Base-by-base conservation (phyloP, 2,329 filamentous ascomycete genomes). In the Tetracladium maxilliforme region DNA sequence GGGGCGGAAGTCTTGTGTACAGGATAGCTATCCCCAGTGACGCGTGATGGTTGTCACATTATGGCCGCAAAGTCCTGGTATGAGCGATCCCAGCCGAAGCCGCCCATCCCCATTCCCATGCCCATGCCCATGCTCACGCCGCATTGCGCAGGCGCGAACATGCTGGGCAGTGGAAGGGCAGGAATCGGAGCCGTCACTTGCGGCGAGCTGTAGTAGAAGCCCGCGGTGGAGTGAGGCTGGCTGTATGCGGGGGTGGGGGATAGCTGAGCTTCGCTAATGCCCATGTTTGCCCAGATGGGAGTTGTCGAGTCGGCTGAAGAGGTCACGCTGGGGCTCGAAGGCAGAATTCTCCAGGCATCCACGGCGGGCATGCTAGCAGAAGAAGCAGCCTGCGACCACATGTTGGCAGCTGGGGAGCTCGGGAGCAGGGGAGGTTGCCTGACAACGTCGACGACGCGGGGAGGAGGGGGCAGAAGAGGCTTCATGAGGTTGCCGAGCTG, bases 261-360 rank as follows among this genome's bases (percentile, higher is more conserved):
- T 31, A 90, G 56, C 40, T 79, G 71, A 27, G 77, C 63, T 31
- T 86, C 76, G 47, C 65, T 70, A 56, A 92, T 61, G 43, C 64
- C 65, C 60, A 92, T 74, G 45, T 67, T 74, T 33, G 76, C 69
- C 86, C 86, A 94, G 48, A 87, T 68, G 25, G 72, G 67, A 30
- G 71, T 64, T 41, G 68, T 63, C 27, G 73, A 75, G 46, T 90
- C 82, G 46, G 64, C 65, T 27, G 76, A 77, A 17, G 79, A 75
- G 20, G 78, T 71, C 26, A 81, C 70, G 49, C 74, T 82, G 25
- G 84, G 81, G 43, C 82, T 93, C 27, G 87, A 94, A 23, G 86
- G 80, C 28, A 94, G 61, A 38, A 94, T 73, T 50, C 78, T 83
- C 87, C 87, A 95, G 29, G 81, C 66, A 33, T 95, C 84, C 31